Percentiles rank a stretch among this genome's conserved stretches.
These are phyloP conservation scores for Metschnikowia hibisci DNA, from an alignment of 805 yeast species.

Conservation along the genomic window DNA sequence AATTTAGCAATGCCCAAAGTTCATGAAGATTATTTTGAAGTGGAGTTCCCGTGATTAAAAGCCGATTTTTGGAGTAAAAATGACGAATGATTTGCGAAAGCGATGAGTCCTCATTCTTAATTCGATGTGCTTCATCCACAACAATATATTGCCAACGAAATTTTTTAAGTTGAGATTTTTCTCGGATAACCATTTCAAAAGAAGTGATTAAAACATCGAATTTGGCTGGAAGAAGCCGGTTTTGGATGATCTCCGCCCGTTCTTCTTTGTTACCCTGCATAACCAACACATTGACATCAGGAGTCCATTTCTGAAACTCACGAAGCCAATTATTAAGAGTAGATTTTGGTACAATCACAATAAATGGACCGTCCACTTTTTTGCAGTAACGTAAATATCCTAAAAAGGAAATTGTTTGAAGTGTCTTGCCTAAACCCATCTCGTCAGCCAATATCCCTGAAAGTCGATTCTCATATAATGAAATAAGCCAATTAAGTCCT, in stretches of 20 bases:
- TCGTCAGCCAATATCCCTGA: conserved; percentile 97
- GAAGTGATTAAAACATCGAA: conserved; percentile 91
- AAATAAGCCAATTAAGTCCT: conserved; percentile 92
- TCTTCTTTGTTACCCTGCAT: conserved; percentile 89
- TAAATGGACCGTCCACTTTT: conserved; percentile 82
- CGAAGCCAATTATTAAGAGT: conserved; percentile 95
- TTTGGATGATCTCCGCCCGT: conserved; percentile 56
- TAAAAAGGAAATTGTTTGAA: conserved; percentile 88
- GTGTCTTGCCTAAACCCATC: conserved; percentile 96
- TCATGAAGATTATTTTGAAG: conserved; percentile 93
- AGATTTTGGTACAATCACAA: conserved; percentile 91
- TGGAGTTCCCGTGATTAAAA: conserved; percentile 94
- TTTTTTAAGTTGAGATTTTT: conserved; percentile 74
- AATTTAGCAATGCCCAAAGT: conserved; percentile 90
- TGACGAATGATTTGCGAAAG: conserved; percentile 88
- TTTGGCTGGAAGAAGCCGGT: conserved; percentile 60
- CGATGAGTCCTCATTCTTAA: conserved; percentile 90
- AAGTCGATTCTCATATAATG: conserved; percentile 79
- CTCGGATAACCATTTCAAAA: conserved; percentile 90
- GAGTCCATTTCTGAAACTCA: conserved; percentile 94
- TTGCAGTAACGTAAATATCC: conserved; percentile 81
- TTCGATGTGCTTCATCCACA: conserved; percentile 95
- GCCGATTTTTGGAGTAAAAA: conserved; percentile 78
- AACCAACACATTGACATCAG: conserved; percentile 81
- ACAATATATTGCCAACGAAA: conserved; percentile 90